Conservation (phyloP, 2,329 filamentous ascomycete genomes). For the Gaeumannomyces sp. region DNA sequence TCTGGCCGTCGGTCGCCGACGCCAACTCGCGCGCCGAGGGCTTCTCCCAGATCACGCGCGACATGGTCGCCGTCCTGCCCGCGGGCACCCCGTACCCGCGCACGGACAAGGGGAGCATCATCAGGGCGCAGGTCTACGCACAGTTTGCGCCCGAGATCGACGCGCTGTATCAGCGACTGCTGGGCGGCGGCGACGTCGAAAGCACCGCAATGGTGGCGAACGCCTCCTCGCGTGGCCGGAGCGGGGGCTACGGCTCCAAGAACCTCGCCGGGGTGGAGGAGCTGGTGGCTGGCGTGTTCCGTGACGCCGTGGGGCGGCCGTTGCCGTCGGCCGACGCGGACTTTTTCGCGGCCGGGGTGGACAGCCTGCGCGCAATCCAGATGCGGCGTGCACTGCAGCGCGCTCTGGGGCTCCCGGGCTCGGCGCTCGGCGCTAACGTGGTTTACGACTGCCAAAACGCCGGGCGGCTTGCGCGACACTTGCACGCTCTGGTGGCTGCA, state of each 20-base stretch:
- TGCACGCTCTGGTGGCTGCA: too few relatives aligned
- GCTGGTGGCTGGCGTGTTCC: too few relatives aligned
- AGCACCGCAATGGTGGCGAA: constrained; percentile 30
- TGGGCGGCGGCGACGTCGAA: constrained; percentile 25
- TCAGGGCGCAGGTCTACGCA: constrained; percentile 32
- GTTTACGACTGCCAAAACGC: too few relatives aligned
- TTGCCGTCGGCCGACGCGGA: too few relatives aligned
- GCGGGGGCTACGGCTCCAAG: constrained; percentile 13
- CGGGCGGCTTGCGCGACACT: too few relatives aligned
- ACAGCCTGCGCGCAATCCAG: too few relatives aligned
- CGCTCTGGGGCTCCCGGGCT: too few relatives aligned
- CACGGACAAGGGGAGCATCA: constrained; percentile 41
- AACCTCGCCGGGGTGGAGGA: too few relatives aligned
- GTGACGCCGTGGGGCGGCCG: too few relatives aligned
- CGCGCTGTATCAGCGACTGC: constrained; percentile 22
- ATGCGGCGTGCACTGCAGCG: too few relatives aligned
- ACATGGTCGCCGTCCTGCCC: constrained; percentile 31
- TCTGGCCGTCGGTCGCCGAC: constrained; percentile 31
- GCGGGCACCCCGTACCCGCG: constrained; percentile 28
- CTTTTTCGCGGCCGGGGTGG: too few relatives aligned
- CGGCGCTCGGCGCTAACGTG: too few relatives aligned
- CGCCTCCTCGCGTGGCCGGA: constrained; percentile 21
- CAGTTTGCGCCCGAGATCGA: constrained; percentile 29
- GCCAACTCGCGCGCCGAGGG: constrained; percentile 34
- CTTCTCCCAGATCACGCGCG: constrained; percentile 36